Evolutionary conservation across 495 filamentous ascomycete genomes (phyloP).

Genomic region (Trichodelitschia bisporula): DNA sequence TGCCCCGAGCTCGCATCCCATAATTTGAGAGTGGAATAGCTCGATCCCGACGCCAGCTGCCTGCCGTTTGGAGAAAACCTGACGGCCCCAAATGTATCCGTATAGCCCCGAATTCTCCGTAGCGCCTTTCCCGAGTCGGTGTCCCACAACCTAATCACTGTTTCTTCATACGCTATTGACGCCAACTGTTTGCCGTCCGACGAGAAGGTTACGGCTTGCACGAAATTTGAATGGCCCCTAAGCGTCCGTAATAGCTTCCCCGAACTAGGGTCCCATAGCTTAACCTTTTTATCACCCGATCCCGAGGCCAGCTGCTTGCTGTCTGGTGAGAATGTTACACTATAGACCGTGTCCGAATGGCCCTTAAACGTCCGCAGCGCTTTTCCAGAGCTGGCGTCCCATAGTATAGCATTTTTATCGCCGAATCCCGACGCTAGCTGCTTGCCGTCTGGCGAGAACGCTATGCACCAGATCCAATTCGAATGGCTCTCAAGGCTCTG

Average conservation of each 20-base stretch:
- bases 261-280: constrained; percentile 7
- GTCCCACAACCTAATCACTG: constrained; percentile 8
- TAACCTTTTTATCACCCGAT: constrained; percentile 6
- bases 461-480: constrained; percentile 1
- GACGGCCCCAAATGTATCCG: too few species aligned
- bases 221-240: constrained; percentile 1
- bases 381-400: too few species aligned
- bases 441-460: constrained; percentile 1
- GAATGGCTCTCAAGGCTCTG: constrained; percentile 4
- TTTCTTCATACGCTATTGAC: constrained; percentile 2
- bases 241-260: constrained; percentile 3
- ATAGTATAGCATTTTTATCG: constrained; percentile 1
- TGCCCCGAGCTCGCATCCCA: too few species aligned
- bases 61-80: too few species aligned
- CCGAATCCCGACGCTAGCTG: not conserved
- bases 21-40: constrained; percentile 3
- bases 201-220: constrained; percentile 2
- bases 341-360: constrained; percentile 3
- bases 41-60: constrained; percentile 4
- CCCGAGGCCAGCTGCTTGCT: constrained; percentile 3
- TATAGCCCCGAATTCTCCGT: too few species aligned
- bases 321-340: constrained; percentile 6
- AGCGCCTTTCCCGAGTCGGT: constrained; percentile 5
- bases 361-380: constrained; percentile 11
- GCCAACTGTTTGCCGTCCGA: constrained; percentile 7